These are phyloP conservation scores for Raphidocelis subcapitata DNA, from an alignment of 139 green algal species.

Conservation along the genomic window DNA sequence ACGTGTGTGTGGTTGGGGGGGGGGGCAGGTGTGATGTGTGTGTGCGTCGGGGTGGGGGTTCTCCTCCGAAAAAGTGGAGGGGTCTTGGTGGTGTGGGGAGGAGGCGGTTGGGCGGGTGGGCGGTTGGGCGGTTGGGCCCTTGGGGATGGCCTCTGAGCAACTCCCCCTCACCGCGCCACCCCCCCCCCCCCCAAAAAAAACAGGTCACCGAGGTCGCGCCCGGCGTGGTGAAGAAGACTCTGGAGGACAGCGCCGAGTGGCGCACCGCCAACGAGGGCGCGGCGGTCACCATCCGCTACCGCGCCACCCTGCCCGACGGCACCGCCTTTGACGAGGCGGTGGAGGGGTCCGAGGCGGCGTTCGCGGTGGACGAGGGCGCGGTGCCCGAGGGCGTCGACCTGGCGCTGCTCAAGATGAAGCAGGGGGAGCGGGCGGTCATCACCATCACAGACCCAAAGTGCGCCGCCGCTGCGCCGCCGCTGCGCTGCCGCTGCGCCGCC, in stretches of 20 bases:
- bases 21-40: constrained; percentile 41
- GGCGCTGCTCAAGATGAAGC: constrained; percentile 89
- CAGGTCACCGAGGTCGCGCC: constrained; percentile 4
- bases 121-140: too few relatives aligned
- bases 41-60: too few relatives aligned
- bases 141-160: too few relatives aligned
- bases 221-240: constrained; percentile 78
- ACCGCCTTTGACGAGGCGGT: constrained; percentile 62
- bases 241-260: constrained; percentile 69
- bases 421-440: constrained; percentile 73
- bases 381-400: constrained; percentile 78
- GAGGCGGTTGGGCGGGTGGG: too few relatives aligned
- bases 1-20: too few relatives aligned
- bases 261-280: constrained; percentile 75
- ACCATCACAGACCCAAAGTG: constrained; percentile 69
- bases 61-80: too few relatives aligned
- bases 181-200: too few relatives aligned
- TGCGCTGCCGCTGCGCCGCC: too few relatives aligned
- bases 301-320: constrained; percentile 51
- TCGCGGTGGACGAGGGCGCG: constrained; percentile 33
- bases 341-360: constrained; percentile 62
- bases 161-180: too few relatives aligned
- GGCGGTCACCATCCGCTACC: constrained; percentile 47
- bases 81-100: too few relatives aligned
- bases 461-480: too few relatives aligned